Conservation (phyloP, 2,329 filamentous ascomycete genomes). For the Talaromyces sp. region DNA sequence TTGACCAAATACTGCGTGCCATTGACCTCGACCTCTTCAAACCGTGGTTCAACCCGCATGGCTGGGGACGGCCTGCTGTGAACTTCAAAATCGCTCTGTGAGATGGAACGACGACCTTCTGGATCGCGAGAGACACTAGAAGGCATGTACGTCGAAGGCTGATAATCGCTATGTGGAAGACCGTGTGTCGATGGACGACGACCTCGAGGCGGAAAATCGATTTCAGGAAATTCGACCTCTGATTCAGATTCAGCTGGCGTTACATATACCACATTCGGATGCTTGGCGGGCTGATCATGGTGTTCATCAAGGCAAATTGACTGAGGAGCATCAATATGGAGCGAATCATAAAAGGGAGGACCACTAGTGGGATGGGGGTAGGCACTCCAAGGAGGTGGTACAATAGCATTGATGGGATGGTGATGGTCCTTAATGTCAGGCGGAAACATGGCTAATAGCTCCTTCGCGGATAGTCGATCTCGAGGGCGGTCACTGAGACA, state of each 20-base stretch:
- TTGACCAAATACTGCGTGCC: slow-evolving; percentile 17
- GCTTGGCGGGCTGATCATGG: not conserved
- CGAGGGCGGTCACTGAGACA: slow-evolving; percentile 75
- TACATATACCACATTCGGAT: slow-evolving; percentile 17
- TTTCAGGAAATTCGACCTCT: slow-evolving; percentile 9
- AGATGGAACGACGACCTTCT: slow-evolving; percentile 17
- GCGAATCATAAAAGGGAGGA: slow-evolving; percentile 13
- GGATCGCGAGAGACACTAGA: slow-evolving; percentile 15
- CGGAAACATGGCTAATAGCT: slow-evolving; percentile 69
- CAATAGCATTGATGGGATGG: not conserved
- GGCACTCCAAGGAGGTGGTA: slow-evolving; percentile 8
- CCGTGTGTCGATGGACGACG: slow-evolving; percentile 16
- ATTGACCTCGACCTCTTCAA: slow-evolving; percentile 18
- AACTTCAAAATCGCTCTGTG: slow-evolving; percentile 20
- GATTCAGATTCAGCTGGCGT: slow-evolving; percentile 12
- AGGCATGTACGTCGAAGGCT: slow-evolving; percentile 14
- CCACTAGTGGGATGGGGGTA: not conserved
- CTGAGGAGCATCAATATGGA: slow-evolving; percentile 3
- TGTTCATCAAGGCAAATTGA: slow-evolving; percentile 13
- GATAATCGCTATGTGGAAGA: slow-evolving; percentile 17
- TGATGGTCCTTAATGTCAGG: slow-evolving; percentile 15
- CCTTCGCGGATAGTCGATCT: slow-evolving; percentile 67
- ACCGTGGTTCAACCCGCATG: slow-evolving; percentile 10
- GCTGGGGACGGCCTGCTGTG: slow-evolving; percentile 8
- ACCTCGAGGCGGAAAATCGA: slow-evolving; percentile 19